A percentile compares a stretch with the other conserved stretches of the same genome.
These are phyloP conservation scores for Cymodocea nodosa DNA, from an alignment of 116 monocot species.

Conservation along the genomic window DNA sequence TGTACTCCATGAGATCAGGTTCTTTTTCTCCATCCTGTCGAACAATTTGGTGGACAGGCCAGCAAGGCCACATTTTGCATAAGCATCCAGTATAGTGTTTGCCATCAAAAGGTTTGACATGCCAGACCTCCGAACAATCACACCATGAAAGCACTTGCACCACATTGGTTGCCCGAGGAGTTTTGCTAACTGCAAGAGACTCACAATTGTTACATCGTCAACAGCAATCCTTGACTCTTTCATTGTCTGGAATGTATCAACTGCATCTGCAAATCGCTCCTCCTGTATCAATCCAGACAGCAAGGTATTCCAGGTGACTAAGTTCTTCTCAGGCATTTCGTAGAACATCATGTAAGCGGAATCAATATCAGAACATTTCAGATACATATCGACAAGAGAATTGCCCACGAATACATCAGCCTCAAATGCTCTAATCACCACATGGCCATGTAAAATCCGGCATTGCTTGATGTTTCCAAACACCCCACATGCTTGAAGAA, in stretches of 20 bases:
- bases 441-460: slow-evolving; percentile 29
- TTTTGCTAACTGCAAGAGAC: slow-evolving; percentile 45
- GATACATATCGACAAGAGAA: slow-evolving; percentile 64
- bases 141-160: slow-evolving; percentile 52
- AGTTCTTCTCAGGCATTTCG: slow-evolving; percentile 30
- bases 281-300: slow-evolving; percentile 47
- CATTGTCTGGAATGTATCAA: slow-evolving; percentile 31
- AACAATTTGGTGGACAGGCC: slow-evolving; percentile 36
- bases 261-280: slow-evolving; percentile 28
- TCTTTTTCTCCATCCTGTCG: slow-evolving; percentile 21
- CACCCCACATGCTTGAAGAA: slow-evolving; percentile 50
- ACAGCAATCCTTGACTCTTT: slow-evolving; percentile 7
- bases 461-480: slow-evolving; percentile 19
- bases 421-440: slow-evolving; percentile 34
- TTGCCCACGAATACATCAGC: slow-evolving; percentile 53
- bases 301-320: slow-evolving; percentile 79
- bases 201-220: slow-evolving; percentile 55
- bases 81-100: slow-evolving; percentile 67
- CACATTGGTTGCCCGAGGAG: slow-evolving; percentile 15
- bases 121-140: slow-evolving; percentile 24
- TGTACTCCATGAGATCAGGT: slow-evolving; percentile 73
- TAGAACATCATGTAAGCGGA: slow-evolving; percentile 36
- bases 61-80: slow-evolving; percentile 41
- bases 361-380: slow-evolving; percentile 35
- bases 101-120: slow-evolving; percentile 20